Conservation (phyloP, 1,139 yeast genomes). For the Pichia norvegensis region DNA sequence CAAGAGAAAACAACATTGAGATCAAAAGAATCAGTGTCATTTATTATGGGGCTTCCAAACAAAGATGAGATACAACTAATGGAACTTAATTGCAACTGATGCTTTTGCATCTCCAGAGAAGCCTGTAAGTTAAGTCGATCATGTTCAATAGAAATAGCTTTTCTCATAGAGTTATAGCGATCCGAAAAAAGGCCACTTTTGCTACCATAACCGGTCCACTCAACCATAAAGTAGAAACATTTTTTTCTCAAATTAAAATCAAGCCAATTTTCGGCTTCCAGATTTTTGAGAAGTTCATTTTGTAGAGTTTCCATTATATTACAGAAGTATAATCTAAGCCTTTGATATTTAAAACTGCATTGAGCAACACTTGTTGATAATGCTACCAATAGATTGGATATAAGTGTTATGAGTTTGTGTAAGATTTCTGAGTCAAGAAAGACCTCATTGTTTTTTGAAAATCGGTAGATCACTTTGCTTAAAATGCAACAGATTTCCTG, state of each 20-base stretch:
- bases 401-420: constrained; percentile 52
- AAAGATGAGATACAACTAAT: constrained; percentile 79
- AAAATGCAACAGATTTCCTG: constrained; percentile 75
- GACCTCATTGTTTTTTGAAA: constrained; percentile 43
- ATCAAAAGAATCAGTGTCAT: constrained; percentile 57
- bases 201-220: constrained; percentile 92
- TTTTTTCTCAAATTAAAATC: constrained; percentile 84
- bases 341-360: constrained; percentile 62
- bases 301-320: constrained; percentile 67
- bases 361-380: constrained; percentile 55
- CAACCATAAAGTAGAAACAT: constrained; percentile 73
- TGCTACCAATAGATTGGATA: constrained; percentile 59
- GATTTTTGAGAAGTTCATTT: constrained; percentile 22
- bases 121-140: constrained; percentile 57
- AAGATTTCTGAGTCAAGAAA: constrained; percentile 66
- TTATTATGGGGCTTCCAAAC: constrained; percentile 58
- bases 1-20: constrained; percentile 62
- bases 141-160: constrained; percentile 35
- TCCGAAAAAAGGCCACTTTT: constrained; percentile 52
- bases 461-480: constrained; percentile 60
- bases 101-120: constrained; percentile 74
- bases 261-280: constrained; percentile 45
- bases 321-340: constrained; percentile 72
- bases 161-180: constrained; percentile 58
- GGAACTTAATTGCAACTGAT: constrained; percentile 62